Conservation (phyloP, 345 rosid genomes). For the Isatis tinctoria region DNA sequence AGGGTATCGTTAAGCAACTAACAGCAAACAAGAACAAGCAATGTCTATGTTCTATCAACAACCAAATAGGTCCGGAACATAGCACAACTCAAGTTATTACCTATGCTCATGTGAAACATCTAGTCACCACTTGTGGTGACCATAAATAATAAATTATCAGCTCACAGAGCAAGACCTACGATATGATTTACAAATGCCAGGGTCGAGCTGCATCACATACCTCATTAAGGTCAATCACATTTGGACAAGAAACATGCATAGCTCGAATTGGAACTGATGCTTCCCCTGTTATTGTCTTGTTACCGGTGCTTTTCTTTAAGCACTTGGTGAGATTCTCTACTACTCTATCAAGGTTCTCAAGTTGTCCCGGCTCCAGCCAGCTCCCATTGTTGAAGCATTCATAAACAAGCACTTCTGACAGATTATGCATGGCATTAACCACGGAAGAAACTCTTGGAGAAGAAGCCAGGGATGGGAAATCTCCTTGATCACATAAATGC, state of each 20-base stretch:
- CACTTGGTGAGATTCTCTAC: conserved; percentile 56
- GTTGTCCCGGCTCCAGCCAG: conserved; percentile 51
- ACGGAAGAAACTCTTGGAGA: conserved; percentile 39
- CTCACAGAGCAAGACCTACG: neutral
- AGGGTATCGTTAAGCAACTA: conserved; percentile 10
- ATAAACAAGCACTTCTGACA: conserved; percentile 69
- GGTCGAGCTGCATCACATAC: conserved; percentile 33
- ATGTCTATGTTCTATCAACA: neutral
- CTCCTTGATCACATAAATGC: conserved; percentile 22
- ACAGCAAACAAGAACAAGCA: conserved; percentile 15
- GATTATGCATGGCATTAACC: conserved; percentile 52
- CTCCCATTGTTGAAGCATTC: conserved; percentile 50
- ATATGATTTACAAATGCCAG: neutral
- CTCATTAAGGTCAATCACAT: conserved; percentile 37
- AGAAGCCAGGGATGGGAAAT: conserved; percentile 32
- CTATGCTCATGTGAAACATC: neutral
- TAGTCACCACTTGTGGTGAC: conserved; percentile 1
- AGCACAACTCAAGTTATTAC: neutral
- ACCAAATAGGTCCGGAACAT: neutral
- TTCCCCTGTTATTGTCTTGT: conserved; percentile 29
- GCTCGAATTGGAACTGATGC: conserved; percentile 22
- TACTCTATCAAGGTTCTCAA: conserved; percentile 51
- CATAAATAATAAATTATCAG: neutral
- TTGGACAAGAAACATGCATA: conserved; percentile 20
- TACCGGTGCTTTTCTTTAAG: conserved; percentile 36